phyloP scores from a whole-genome alignment of 192 early-diverging fungal genomes.

The Umbelopsis sp. region DNA sequence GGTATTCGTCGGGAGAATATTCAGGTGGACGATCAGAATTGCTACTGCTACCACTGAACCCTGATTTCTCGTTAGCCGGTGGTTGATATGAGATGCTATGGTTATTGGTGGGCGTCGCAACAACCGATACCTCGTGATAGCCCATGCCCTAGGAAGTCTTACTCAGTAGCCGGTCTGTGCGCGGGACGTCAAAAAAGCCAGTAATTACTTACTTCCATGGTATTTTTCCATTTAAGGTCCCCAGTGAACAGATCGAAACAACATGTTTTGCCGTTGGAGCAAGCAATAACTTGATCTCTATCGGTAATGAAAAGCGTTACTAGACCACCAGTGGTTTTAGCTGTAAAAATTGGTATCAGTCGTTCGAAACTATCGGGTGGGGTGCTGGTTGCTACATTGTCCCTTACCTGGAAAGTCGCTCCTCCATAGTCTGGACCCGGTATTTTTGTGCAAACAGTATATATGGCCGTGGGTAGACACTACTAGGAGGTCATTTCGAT shows the following conservation, averaged over 20 bases:
- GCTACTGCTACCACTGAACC: neutral
- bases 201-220: constrained; percentile 26
- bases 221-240: constrained; percentile 24
- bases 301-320: constrained; percentile 33
- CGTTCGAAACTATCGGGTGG: too few relatives aligned
- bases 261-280: constrained; percentile 17
- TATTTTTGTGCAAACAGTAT: constrained; percentile 28
- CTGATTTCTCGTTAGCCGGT: neutral
- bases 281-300: constrained; percentile 17
- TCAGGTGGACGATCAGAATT: neutral
- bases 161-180: too few relatives aligned
- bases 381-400: neutral
- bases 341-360: neutral
- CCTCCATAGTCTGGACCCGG: constrained; percentile 24
- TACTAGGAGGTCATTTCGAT: constrained; percentile 20
- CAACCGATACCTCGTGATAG: constrained; percentile 21
- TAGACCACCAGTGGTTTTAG: neutral
- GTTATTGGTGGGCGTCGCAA: constrained; percentile 20
- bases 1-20: neutral
- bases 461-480: constrained; percentile 31
- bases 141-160: constrained; percentile 26
- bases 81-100: neutral
- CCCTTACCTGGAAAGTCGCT: neutral
- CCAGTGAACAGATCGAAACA: constrained; percentile 26
- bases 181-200: neutral